Base-by-base conservation (phyloP, 441 rosid species). In the Populus hybrid region DNA sequence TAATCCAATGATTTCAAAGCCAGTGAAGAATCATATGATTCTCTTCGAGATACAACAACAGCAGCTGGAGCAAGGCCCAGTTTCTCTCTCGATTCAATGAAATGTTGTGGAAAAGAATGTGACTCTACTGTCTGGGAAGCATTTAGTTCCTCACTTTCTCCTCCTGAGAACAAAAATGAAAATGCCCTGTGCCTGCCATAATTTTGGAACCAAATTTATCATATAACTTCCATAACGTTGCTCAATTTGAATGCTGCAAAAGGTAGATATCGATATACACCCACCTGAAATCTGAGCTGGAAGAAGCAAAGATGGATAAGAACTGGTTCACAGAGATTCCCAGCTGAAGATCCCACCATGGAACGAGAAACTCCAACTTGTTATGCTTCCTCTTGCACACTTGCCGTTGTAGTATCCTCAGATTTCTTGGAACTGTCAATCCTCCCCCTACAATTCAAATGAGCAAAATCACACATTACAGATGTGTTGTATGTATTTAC, bases 291-390 rank as follows among this genome's bases (percentile, higher is more conserved):
- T 92, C 94, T 0, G 97, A 94, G 69, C 90, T 92, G 7, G 93
- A 84, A 77, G 99, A 88, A 73, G 97, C 95, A 50, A 94, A 94
- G 61, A 91, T 81, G 0, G 94, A 94, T 71, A 94, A 69, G 84
- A 95, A 94, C 89, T 95, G 98, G 78, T 91, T 94, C 5, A 92
- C 94, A 32, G 97, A 92, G 73, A 94, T 87, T 8, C 97, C 97
- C 74, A 91, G 79, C 76, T 94, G 98, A 71, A 91, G 88, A 77
- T 95, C 99, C 98, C 99, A 92, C 97, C 97, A 94, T 21, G 98
- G 98, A 46, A 95, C 90, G 28, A 88, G 86, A 82, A 91, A 91
- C 76, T 94, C 97, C 64, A 87, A 84, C 77, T 93, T 89, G 86
- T 88, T 85, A 69, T 91, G 93, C 90, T 92, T 95, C 84, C 87